Percentiles rank a stretch among this genome's conserved stretches.
Conservation (phyloP, 306 rosid species). For the Oemleria cerasiformis region DNA sequence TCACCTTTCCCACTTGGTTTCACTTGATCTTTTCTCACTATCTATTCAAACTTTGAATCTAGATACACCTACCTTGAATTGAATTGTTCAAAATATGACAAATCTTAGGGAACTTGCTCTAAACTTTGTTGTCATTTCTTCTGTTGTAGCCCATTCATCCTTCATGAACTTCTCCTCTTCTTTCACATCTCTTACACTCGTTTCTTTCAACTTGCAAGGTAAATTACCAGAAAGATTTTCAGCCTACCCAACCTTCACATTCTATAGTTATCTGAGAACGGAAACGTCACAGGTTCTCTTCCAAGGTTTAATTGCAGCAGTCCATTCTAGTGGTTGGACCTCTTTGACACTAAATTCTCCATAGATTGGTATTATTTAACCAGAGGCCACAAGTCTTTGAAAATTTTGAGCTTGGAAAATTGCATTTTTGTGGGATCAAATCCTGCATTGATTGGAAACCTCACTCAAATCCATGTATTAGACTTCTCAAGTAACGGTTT, state of each 20-base stretch:
- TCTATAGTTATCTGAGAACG: not conserved
- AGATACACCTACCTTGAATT: not conserved
- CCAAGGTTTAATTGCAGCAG: conserved; percentile 10
- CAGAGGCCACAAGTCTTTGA: not conserved
- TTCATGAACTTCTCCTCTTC: too few relatives aligned
- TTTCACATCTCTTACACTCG: too few relatives aligned
- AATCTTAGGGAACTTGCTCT: not conserved
- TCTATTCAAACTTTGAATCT: not conserved
- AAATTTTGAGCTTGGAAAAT: not conserved
- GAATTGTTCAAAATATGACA: not conserved
- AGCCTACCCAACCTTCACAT: not conserved
- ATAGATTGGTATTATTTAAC: too few relatives aligned
- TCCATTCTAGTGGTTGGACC: not conserved
- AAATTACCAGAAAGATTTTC: conserved; percentile 9
- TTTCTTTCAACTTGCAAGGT: not conserved
- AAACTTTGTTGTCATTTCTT: not conserved
- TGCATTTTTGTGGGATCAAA: too few relatives aligned
- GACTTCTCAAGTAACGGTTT: too few relatives aligned
- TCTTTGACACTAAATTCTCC: too few relatives aligned
- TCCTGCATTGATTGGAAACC: too few relatives aligned
- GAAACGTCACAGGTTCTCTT: not conserved
- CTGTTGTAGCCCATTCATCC: not conserved
- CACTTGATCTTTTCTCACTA: not conserved
- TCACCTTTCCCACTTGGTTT: not conserved
- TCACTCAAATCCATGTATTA: too few relatives aligned